A percentile compares a stretch with the other conserved stretches of the same genome.
Evolutionary conservation across 2,329 filamentous ascomycete genomes (phyloP).

Genomic region (Fusarium sp.): DNA sequence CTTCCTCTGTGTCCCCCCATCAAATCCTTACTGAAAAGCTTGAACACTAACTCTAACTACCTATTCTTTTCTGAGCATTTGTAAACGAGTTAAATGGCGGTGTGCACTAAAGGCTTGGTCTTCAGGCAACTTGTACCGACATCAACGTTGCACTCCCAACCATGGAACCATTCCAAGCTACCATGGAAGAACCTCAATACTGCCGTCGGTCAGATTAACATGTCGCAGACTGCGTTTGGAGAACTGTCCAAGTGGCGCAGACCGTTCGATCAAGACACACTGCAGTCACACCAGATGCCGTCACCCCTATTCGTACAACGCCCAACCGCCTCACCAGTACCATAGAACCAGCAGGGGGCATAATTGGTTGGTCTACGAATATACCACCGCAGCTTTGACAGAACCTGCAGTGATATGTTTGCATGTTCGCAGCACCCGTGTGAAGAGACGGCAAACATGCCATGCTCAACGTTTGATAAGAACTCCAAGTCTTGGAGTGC

Average conservation of each 20-base stretch:
- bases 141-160: conserved; percentile 19
- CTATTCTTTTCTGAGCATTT: background rate
- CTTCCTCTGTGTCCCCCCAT: background rate
- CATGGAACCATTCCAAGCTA: background rate
- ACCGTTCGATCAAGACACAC: conserved; percentile 18
- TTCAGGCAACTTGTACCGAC: conserved; percentile 31
- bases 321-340: background rate
- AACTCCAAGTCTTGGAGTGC: conserved; percentile 8
- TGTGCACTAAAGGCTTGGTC: background rate
- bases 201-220: conserved; percentile 4
- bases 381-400: conserved; percentile 7
- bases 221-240: conserved; percentile 23
- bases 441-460: conserved; percentile 24
- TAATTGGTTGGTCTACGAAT: background rate
- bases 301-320: conserved; percentile 22
- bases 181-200: background rate
- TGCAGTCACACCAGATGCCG: conserved; percentile 22
- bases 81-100: background rate
- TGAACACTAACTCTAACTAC: background rate
- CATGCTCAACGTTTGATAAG: conserved; percentile 24
- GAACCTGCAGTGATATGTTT: conserved; percentile 17
- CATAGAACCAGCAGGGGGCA: background rate
- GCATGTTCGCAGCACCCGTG: conserved; percentile 3
- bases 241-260: background rate
- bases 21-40: background rate